phyloP scores from a whole-genome alignment of 2,329 filamentous ascomycete genomes.

The Monilinia vaccinii-corymbosi region DNA sequence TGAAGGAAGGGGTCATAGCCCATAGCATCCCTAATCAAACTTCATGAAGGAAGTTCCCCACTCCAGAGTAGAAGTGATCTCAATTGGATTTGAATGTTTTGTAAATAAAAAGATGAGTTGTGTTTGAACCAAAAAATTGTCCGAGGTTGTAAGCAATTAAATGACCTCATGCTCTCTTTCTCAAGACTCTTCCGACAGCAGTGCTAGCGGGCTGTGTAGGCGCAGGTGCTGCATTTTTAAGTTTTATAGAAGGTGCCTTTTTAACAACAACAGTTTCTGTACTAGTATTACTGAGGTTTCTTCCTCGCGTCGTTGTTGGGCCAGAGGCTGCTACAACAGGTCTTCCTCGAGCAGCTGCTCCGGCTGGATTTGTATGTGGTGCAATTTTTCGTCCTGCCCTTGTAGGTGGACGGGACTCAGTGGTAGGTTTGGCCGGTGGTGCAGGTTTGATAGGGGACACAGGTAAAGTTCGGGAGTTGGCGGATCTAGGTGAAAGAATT shows the following conservation, averaged over 20 bases:
- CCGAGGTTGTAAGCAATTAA: not conserved
- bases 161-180: slow-evolving; percentile 20
- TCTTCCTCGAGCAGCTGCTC: slow-evolving; percentile 20
- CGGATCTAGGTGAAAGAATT: slow-evolving; percentile 73
- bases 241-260: slow-evolving; percentile 27
- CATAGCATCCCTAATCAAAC: not conserved
- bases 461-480: slow-evolving; percentile 54
- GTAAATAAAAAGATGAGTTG: not conserved
- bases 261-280: slow-evolving; percentile 43
- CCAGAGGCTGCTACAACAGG: slow-evolving; percentile 30
- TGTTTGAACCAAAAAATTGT: not conserved
- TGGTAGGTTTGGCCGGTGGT: slow-evolving; percentile 48
- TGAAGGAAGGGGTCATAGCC: not conserved
- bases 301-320: slow-evolving; percentile 40
- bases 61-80: not conserved
- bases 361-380: slow-evolving; percentile 12
- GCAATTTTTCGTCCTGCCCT: slow-evolving; percentile 35
- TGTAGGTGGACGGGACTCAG: slow-evolving; percentile 44
- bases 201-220: slow-evolving; percentile 35
- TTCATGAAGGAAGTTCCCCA: not conserved
- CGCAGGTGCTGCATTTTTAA: slow-evolving; percentile 45
- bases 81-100: not conserved
- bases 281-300: slow-evolving; percentile 50
- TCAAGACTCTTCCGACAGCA: slow-evolving; percentile 25
- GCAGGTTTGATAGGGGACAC: slow-evolving; percentile 24